Evolutionary conservation across 2,329 filamentous ascomycete species (phyloP), one percentile per base, ranked within the genome.

Genomic region (Pseudogymnoascus sp.): DNA sequence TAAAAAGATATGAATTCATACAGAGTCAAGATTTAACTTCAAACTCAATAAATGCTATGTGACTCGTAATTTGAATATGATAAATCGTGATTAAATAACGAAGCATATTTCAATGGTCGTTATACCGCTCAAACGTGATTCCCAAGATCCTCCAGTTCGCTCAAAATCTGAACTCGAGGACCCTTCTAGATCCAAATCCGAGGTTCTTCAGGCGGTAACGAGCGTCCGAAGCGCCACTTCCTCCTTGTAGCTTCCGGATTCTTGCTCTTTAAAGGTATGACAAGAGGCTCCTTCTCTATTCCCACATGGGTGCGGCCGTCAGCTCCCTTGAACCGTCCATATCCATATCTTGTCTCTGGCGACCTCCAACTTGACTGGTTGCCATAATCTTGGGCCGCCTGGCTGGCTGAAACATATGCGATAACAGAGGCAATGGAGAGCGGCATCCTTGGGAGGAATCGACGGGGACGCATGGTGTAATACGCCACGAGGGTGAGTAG

Each of bases 241-340:
- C 63, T 59, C 15, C 36, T 63, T 27, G 55, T 66, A 3, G 48
- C 64, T 1, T 61, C 66, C 0, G 68, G 68, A 61, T 69, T 69
- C 15, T 39, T 27, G 38, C 62, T 65, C 48, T 69, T 51, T 4
- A 73, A 38, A 0, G 69, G 68, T 2, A 74, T 73, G 0, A 82
- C 75, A 60, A 77, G 77, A 0, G 78, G 77, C 25, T 78, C 74
- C 25, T 75, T 68, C 35, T 86, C 83, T 44, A 85, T 79, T 0
- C 83, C 83, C 0, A 81, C 63, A 62, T 84, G 80, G 0, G 72
- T 69, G 6, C 73, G 72, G 0, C 80, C 78, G 65, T 85, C 81
- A 0, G 66, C 67, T 0, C 80, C 81, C 1, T 81, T 61, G 61
- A 76, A 85, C 0, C 72, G 73, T 0, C 83, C 82, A 66, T 80